phyloP scores from a whole-genome alignment of 1,284 basidiomycete genomes.

The Limonomyces culmigenus region DNA sequence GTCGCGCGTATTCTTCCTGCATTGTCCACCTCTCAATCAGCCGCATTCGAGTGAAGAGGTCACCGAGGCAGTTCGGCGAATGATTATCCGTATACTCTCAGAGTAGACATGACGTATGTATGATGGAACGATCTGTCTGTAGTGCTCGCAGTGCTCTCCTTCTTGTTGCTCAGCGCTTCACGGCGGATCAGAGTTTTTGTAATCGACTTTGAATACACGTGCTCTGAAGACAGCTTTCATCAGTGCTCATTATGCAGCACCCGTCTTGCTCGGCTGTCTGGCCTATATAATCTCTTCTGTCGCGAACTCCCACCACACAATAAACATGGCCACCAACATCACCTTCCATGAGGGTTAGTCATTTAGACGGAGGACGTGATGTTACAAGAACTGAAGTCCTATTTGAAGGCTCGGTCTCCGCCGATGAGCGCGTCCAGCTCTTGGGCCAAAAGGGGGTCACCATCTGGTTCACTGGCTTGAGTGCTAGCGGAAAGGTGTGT shows the following conservation, averaged over 20 bases:
- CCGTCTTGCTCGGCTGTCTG: too few relatives aligned
- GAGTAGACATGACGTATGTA: too few relatives aligned
- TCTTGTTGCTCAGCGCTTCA: too few relatives aligned
- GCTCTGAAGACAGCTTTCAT: too few relatives aligned
- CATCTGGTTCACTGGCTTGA: slow-evolving; percentile 91
- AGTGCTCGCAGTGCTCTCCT: too few relatives aligned
- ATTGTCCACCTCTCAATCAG: slow-evolving; percentile 47
- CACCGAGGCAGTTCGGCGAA: slow-evolving; percentile 41
- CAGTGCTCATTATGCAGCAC: too few relatives aligned
- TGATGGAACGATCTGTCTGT: too few relatives aligned
- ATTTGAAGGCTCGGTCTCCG: slow-evolving; percentile 47
- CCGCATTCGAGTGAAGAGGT: slow-evolving; percentile 47
- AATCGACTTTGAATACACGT: too few relatives aligned
- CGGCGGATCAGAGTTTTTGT: too few relatives aligned
- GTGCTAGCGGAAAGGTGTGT: slow-evolving; percentile 73
- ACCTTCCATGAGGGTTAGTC: slow-evolving; percentile 57
- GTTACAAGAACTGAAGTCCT: background rate
- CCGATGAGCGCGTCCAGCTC: slow-evolving; percentile 47
- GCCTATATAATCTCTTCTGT: background rate
- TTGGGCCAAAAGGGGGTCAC: slow-evolving; percentile 76
- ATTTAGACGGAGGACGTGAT: slow-evolving; percentile 1
- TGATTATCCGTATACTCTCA: slow-evolving; percentile 46
- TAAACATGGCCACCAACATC: slow-evolving; percentile 69
- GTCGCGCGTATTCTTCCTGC: slow-evolving; percentile 48
- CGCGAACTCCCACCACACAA: background rate